Base-by-base conservation (phyloP, 805 yeast species). In the Wickerhamomyces rabaulensis region DNA sequence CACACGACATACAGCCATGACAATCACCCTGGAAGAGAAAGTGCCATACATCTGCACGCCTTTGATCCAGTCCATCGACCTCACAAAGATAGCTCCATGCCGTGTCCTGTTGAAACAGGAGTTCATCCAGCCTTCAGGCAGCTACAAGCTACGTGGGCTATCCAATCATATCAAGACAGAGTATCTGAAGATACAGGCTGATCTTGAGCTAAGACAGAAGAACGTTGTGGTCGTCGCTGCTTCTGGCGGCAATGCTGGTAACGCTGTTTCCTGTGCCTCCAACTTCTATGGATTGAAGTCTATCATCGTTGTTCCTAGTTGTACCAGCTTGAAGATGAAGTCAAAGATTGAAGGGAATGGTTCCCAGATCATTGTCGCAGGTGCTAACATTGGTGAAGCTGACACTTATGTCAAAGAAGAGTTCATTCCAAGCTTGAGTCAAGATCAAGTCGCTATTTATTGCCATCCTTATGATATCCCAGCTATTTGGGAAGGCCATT, bases 281-380 rank as follows among this genome's bases (percentile, higher is more conserved):
- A 52, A 63, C 45, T 58, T 68, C 59, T 54, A 61, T 48, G 42
- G 66, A 40, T 47, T 75, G 52, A 58, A 62, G 47, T 47, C 73
- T 60, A 79, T 84, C 0, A 87, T 84, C 2, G 85, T 79, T 0
- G 76, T 84, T 1, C 89, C 89, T 1, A 60, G 56, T 1, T 60
- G 69, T 4, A 71, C 87, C 10, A 73, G 74, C 45, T 55, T 55
- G 3, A 65, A 69, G 23, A 78, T 82, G 64, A 61, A 68, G 7
- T 66, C 67, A 10, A 71, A 74, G 50, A 71, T 83, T 38, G 60
- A 62, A 40, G 61, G 57, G 9, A 67, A 70, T 23, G 82, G 82
- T 9, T 84, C 88, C 1, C 57, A 66, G 2, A 79, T 79, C 6
- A 57, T 76, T 13, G 60, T 75, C 19, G 60, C 65, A 25, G 82